Evolutionary conservation across 2,329 filamentous ascomycete species (phyloP).

Genomic region (Graphiopsis chlorocephala): DNA sequence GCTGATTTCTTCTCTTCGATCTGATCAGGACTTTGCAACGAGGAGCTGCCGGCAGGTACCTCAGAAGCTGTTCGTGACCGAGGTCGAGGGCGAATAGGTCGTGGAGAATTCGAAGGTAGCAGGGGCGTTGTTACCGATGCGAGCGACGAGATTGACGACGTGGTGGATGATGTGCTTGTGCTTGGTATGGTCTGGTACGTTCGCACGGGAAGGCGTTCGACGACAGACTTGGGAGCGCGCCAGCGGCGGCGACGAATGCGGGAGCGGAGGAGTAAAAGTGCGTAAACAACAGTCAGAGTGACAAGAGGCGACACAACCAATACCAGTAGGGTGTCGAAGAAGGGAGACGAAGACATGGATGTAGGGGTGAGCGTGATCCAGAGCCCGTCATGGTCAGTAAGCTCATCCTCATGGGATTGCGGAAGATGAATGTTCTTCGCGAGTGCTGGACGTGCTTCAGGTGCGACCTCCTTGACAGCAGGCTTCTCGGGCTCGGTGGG

Average conservation of each 20-base stretch:
- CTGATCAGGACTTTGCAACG: constrained; percentile 34
- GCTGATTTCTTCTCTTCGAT: constrained; percentile 54
- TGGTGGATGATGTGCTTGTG: constrained; percentile 54
- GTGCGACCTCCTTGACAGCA: not conserved
- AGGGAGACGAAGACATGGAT: constrained; percentile 80
- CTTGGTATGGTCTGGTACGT: constrained; percentile 84
- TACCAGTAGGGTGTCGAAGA: constrained; percentile 94
- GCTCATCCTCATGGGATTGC: constrained; percentile 10
- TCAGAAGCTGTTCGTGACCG: constrained; percentile 65
- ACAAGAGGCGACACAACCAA: constrained; percentile 92
- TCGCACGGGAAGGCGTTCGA: constrained; percentile 88
- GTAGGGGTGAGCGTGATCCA: constrained; percentile 97
- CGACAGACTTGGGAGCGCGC: constrained; percentile 95
- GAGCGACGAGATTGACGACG: constrained; percentile 27
- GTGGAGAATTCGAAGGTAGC: constrained; percentile 50
- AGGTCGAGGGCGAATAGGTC: constrained; percentile 54
- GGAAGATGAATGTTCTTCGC: constrained; percentile 12
- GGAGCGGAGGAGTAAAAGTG: constrained; percentile 79
- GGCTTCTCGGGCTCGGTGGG: not conserved
- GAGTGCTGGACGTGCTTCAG: constrained; percentile 8
- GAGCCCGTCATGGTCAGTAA: constrained; percentile 64
- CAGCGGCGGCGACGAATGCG: constrained; percentile 85
- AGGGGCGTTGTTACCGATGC: constrained; percentile 67
- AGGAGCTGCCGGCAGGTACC: constrained; percentile 41
- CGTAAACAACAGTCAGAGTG: constrained; percentile 89